Percentiles rank a stretch among this genome's conserved stretches.
phyloP scores from a whole-genome alignment of 2,329 filamentous ascomycete genomes.

The Xylariaceae sp. region DNA sequence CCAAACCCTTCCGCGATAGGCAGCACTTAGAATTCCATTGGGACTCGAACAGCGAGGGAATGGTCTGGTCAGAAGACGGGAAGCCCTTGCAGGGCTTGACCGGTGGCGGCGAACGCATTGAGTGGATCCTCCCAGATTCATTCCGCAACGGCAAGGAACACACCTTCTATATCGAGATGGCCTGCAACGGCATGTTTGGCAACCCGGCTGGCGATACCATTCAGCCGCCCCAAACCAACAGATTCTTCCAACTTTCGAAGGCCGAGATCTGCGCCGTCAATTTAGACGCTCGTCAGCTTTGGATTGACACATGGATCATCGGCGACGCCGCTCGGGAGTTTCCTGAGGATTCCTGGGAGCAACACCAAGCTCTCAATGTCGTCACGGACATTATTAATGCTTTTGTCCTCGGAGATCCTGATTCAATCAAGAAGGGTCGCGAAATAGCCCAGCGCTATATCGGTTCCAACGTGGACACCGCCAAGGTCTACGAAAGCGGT shows the following conservation, averaged over 20 bases:
- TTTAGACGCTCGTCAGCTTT: slow-evolving; percentile 72
- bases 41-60: slow-evolving; percentile 91
- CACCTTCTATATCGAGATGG: slow-evolving; percentile 94
- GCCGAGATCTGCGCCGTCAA: slow-evolving; percentile 90
- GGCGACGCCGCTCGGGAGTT: slow-evolving; percentile 89
- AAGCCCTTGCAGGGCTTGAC: slow-evolving; percentile 86
- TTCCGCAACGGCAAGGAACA: slow-evolving; percentile 85
- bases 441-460: slow-evolving; percentile 80
- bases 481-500: slow-evolving; percentile 74
- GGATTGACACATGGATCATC: slow-evolving; percentile 95
- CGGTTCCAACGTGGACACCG: slow-evolving; percentile 72
- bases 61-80: slow-evolving; percentile 90
- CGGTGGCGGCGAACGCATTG: slow-evolving; percentile 77
- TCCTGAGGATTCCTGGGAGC: slow-evolving; percentile 78
- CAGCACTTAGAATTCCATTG: slow-evolving; percentile 91
- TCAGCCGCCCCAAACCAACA: slow-evolving; percentile 82
- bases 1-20: slow-evolving; percentile 64
- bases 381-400: slow-evolving; percentile 85
- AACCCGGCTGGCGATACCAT: slow-evolving; percentile 81
- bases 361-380: slow-evolving; percentile 77
- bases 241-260: slow-evolving; percentile 66
- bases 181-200: slow-evolving; percentile 97
- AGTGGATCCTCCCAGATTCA: slow-evolving; percentile 81
- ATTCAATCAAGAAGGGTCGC: slow-evolving; percentile 72
- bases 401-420: slow-evolving; percentile 74